Conservation (phyloP, 805 yeast species). For the Huiozyma sinensis region DNA sequence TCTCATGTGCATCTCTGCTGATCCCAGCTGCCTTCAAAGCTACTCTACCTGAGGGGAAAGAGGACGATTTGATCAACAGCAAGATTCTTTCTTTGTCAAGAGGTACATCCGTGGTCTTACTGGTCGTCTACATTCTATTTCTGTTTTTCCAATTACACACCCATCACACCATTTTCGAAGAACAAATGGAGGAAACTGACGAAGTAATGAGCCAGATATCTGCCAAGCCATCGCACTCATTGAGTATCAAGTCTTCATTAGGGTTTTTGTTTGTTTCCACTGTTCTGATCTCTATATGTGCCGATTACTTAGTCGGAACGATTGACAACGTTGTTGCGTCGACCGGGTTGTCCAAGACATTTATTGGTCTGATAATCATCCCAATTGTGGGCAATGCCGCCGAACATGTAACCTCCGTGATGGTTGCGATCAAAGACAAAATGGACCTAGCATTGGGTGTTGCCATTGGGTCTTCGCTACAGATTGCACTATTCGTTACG, state of each 20-base stretch:
- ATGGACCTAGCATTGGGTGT: conserved; percentile 97
- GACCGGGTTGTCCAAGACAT: conserved; percentile 86
- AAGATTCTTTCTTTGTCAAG: conserved; percentile 68
- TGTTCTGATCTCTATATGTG: conserved; percentile 73
- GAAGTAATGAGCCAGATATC: conserved; percentile 21
- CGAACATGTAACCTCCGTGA: conserved; percentile 93
- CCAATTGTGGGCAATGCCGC: conserved; percentile 99
- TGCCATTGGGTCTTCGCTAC: conserved; percentile 92
- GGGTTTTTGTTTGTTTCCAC: conserved; percentile 52
- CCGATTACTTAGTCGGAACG: conserved; percentile 87
- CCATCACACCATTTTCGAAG: conserved; percentile 68
- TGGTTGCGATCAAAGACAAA: conserved; percentile 90
- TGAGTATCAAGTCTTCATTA: conserved; percentile 47
- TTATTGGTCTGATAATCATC: conserved; percentile 83
- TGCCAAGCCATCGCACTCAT: conserved; percentile 19
- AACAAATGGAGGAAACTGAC: conserved; percentile 33
- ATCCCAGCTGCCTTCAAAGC: conserved; percentile 96
- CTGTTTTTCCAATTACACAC: conserved; percentile 82
- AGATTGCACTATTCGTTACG: conserved; percentile 88
- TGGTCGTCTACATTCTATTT: conserved; percentile 67
- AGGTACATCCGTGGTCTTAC: conserved; percentile 71
- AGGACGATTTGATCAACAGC: conserved; percentile 26
- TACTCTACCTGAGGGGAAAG: conserved; percentile 41
- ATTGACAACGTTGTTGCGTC: conserved; percentile 79
- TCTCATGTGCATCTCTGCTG: conserved; percentile 78